Evolutionary conservation across 768 basidiomycete species (phyloP), one percentile per base, ranked within the genome.

Genomic region (Calocybe cyanea): DNA sequence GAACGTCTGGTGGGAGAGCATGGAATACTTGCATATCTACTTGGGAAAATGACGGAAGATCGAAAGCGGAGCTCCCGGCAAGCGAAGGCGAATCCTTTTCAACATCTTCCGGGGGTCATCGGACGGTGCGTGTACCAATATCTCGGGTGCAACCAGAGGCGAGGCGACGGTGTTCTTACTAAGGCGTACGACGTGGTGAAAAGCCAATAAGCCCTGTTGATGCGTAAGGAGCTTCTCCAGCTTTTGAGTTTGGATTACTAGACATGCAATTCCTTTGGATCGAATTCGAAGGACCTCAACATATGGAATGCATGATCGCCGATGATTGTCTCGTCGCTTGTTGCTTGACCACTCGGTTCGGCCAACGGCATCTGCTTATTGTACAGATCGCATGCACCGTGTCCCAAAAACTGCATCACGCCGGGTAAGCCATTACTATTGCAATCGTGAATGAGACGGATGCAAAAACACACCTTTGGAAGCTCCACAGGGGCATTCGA

Each of bases 231-330:
- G 55, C 6, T 73, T 68, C 63, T 96, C 92, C 4, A 98, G 73
- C 61, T 93, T 97, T 57, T 87, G 83, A 10, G 97, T 79, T 56
- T 94, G 92, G 7, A 98, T 85, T 0, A 90, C 92, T 45, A 98
- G 78, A 1, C 95, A 17, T 95, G 77, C n/a, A 98, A 68, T 51
- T 97, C 95, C 48, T 71, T 78, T 0, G 92, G 82, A 51, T 92
- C 87, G 40, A 96, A 85, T 30, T 76, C 70, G 62, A 92, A 83
- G 1, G 78, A 75, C 54, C 77, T 72, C 23, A 95, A 70, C 13
- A 96, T 64, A 49, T 77, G 75, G 80, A 86, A 88, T 5, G 90
- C 86, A 49, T 83, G 81, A 19, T 83, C 75, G 0, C 82, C 89
- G 32, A 99, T 85, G 30, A 83, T 65, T 31, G 68, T 73, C 11